Percentiles rank a stretch among this genome's conserved stretches.
Conservation (phyloP, 2,329 filamentous ascomycete genomes). For the Botrytis porri region DNA sequence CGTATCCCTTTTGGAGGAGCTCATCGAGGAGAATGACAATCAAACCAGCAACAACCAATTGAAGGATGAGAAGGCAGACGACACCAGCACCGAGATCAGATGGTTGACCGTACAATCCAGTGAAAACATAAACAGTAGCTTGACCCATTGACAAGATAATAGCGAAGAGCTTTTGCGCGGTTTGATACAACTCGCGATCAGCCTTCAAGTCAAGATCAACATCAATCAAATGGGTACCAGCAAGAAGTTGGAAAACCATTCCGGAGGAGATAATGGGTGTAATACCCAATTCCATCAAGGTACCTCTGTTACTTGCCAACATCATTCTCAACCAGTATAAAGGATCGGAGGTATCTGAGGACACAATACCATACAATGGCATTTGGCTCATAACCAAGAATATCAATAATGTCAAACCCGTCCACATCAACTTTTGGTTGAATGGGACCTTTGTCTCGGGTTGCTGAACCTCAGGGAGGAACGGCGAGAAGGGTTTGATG, state of each 20-base stretch:
- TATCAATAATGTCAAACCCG: conserved; percentile 89
- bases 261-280: conserved; percentile 99
- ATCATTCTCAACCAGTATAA: conserved; percentile 99
- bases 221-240: conserved; percentile 98
- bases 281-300: conserved; percentile 93
- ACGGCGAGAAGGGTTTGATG: conserved; percentile 99
- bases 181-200: conserved; percentile 99
- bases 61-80: conserved; percentile 95
- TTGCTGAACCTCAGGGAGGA: conserved; percentile 98
- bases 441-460: conserved; percentile 98
- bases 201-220: conserved; percentile 99
- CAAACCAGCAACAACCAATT: conserved; percentile 94
- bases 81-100: conserved; percentile 96
- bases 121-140: conserved; percentile 97
- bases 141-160: conserved; percentile 98
- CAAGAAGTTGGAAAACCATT: conserved; percentile 99
- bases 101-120: conserved; percentile 93
- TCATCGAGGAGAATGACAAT: conserved; percentile 99
- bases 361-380: conserved; percentile 98
- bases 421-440: conserved; percentile 98
- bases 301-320: conserved; percentile 97
- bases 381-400: conserved; percentile 99
- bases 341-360: conserved; percentile 95
- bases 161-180: conserved; percentile 96
- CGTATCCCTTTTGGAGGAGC: conserved; percentile 98